Evolutionary conservation across 2,329 filamentous ascomycete species (phyloP).

Genomic region (Allantophomopsis lycopodina): DNA sequence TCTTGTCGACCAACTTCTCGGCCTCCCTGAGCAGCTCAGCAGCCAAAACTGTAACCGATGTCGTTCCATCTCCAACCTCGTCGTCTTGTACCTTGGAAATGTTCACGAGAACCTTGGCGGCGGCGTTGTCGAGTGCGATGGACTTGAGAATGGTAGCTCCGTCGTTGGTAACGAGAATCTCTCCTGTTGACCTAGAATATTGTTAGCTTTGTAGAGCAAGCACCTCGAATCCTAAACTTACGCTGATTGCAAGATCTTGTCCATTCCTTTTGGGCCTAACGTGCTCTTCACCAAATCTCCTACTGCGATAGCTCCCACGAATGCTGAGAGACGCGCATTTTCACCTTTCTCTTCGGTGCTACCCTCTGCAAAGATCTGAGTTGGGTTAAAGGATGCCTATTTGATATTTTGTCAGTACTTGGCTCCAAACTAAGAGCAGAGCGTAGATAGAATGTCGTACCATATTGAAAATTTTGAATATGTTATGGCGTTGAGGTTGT

Average conservation of each 20-base stretch:
- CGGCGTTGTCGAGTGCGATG: conserved; percentile 95
- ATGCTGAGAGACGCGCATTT: conserved; percentile 96
- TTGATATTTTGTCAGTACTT: no score
- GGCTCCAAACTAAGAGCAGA: no score
- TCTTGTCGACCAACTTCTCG: conserved; percentile 93
- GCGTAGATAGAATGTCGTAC: no score
- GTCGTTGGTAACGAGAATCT: conserved; percentile 98
- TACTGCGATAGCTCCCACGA: conserved; percentile 95
- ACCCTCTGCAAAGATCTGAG: conserved; percentile 95
- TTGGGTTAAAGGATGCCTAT: conserved; percentile 59
- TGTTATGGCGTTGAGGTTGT: no score
- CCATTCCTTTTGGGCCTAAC: conserved; percentile 95
- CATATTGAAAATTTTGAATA: no score
- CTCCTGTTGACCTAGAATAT: conserved; percentile 65
- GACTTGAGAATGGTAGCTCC: conserved; percentile 97
- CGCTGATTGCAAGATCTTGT: conserved; percentile 95
- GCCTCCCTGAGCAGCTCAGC: conserved; percentile 92
- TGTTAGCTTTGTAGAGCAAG: background rate
- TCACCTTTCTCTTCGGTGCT: conserved; percentile 97
- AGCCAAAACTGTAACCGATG: conserved; percentile 90
- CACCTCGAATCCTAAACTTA: conserved; percentile 30
- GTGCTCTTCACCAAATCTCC: conserved; percentile 97
- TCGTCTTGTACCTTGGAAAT: conserved; percentile 99
- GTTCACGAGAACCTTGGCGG: conserved; percentile 95
- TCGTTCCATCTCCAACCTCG: conserved; percentile 95